Percentiles rank a stretch among this genome's conserved stretches.
Evolutionary conservation across 345 rosid genomes (phyloP).

Genomic region (Microcos paniculata): DNA sequence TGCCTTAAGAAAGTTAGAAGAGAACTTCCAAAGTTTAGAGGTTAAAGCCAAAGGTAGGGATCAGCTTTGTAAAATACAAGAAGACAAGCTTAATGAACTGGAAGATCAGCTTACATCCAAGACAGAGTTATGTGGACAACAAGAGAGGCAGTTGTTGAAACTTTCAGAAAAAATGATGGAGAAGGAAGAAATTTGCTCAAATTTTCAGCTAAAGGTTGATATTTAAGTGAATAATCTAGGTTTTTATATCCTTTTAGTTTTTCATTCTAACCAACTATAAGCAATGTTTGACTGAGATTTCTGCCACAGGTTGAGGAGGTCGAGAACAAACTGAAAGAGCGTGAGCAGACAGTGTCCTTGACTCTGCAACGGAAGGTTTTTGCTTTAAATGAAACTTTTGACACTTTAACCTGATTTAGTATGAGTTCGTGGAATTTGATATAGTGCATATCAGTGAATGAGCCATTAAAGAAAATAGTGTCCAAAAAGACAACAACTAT

Average conservation of each 20-base stretch:
- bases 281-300: background rate
- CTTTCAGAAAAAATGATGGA: slow-evolving; percentile 39
- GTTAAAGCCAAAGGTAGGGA: slow-evolving; percentile 34
- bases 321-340: slow-evolving; percentile 28
- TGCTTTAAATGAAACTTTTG: background rate
- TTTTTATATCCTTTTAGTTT: background rate
- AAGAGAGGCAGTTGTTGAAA: slow-evolving; percentile 35
- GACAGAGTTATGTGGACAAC: slow-evolving; percentile 24
- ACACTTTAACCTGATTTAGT: background rate
- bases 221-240: background rate
- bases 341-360: slow-evolving; percentile 14
- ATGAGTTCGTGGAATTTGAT: background rate
- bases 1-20: slow-evolving; percentile 30
- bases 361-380: slow-evolving; percentile 34
- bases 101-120: slow-evolving; percentile 35
- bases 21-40: slow-evolving; percentile 34
- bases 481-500: background rate
- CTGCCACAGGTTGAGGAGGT: slow-evolving; percentile 30
- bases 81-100: slow-evolving; percentile 35
- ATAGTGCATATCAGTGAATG: background rate
- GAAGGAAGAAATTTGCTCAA: slow-evolving; percentile 33
- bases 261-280: background rate
- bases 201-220: slow-evolving; percentile 37
- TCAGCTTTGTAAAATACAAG: slow-evolving; percentile 32
- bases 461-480: background rate